phyloP scores from a whole-genome alignment of 2,329 filamentous ascomycete genomes.

The Calonectria crousiana region DNA sequence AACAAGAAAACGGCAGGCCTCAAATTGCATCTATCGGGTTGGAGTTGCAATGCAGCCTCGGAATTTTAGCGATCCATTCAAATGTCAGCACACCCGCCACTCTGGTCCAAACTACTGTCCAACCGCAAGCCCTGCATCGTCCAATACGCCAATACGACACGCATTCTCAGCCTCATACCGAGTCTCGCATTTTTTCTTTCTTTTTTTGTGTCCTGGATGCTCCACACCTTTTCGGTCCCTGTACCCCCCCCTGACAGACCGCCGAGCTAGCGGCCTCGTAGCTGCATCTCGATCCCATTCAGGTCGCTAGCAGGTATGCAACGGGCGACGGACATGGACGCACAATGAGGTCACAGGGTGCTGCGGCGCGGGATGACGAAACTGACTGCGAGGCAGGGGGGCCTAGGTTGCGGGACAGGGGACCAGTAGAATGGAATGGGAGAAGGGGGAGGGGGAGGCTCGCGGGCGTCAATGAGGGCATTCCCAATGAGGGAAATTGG shows the following conservation, averaged over 20 bases:
- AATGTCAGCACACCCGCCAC: background rate
- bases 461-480: constrained; percentile 17
- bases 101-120: constrained; percentile 1
- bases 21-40: constrained; percentile 9
- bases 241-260: background rate
- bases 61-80: background rate
- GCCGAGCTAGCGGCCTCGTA: background rate
- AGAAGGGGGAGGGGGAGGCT: background rate
- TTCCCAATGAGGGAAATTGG: constrained; percentile 22
- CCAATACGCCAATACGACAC: constrained; percentile 7
- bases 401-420: background rate
- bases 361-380: constrained; percentile 42
- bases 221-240: background rate
- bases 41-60: constrained; percentile 5
- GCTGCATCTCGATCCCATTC: constrained; percentile 7
- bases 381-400: constrained; percentile 13
- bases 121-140: constrained; percentile 7
- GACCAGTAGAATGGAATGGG: background rate
- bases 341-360: constrained; percentile 47
- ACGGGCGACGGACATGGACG: constrained; percentile 25
- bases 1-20: background rate
- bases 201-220: background rate
- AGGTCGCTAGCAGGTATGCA: constrained; percentile 2
- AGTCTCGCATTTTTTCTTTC: background rate
- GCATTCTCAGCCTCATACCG: constrained; percentile 3